Base-by-base conservation (phyloP, 2,329 filamentous ascomycete species). In the Paramyrothecium sp. region DNA sequence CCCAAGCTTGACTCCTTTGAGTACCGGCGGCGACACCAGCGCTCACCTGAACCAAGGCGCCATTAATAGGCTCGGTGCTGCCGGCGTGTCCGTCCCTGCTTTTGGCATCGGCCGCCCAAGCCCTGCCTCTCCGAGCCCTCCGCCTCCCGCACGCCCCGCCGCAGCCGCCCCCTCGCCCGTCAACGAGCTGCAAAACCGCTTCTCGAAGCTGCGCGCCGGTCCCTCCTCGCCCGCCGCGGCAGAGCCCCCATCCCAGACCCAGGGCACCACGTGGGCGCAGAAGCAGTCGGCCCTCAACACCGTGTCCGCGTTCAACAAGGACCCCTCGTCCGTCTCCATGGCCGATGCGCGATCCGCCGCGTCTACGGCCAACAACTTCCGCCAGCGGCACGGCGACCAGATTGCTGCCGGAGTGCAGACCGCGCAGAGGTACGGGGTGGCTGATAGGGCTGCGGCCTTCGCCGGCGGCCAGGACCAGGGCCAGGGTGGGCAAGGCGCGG, bases 71-170 rank as follows among this genome's bases (percentile, higher is more conserved):
- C 79, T 97, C 10, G 85, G 87, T 12, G 82, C 86, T 41, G 88
- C 90, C 1, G 92, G 92, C 1, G 80, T 97, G 7, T 90, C 88
- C 0, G 91, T 97, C 0, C 89, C 92, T 1, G 89, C 83, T 0
- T 78, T 97, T 3, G 89, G 89, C 5, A 96, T 96, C 59, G 87
- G 86, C 56, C 65, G 67, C 63, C 61, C 59, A 66, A 63, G 68
- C 61, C 57, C 70, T 67, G 52, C 69, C 61, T 20, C 51, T 13
- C 64, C 55, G 58, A 65, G 48, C 58, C 63, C 47, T 63, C 69
- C 44, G 63, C 68, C 57, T 7, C 51, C 11, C 12, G 22, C n/a
- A 64, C 55, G 58, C 10, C 26, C 26, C 10, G 26, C 26, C 10
- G 26, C 26, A 64, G 68, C 57, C 52, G 51, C 65, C 61, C 34